Percentiles rank a stretch among this genome's conserved stretches.
These are phyloP conservation scores for Physcomitrellopsis africana DNA, from an alignment of 225 moss, liverwort and hornwort species.

Conservation along the genomic window DNA sequence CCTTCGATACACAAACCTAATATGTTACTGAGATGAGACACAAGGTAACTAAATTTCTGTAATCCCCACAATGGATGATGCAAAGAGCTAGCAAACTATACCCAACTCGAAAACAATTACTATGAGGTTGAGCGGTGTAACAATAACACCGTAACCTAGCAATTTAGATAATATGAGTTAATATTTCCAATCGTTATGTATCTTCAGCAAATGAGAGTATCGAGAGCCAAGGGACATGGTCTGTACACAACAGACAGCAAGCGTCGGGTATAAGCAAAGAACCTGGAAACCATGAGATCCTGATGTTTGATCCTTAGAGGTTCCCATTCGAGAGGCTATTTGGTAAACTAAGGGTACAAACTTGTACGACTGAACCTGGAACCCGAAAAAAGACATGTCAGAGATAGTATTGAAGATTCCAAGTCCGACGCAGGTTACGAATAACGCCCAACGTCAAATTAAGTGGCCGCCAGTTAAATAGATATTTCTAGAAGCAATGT, in stretches of 20 bases:
- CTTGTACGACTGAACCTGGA: conserved; percentile 89
- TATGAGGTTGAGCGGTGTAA: not conserved
- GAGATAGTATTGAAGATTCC: not conserved
- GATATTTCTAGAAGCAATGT: not conserved
- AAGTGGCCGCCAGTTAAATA: not conserved
- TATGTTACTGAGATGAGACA: not conserved
- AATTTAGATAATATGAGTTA: not conserved
- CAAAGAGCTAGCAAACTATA: not conserved
- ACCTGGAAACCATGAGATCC: conserved; percentile 71
- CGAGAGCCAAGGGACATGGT: not conserved
- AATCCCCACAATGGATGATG: not conserved
- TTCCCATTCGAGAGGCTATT: conserved; percentile 94
- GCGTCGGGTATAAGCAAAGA: not conserved
- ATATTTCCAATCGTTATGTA: not conserved
- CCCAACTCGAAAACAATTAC: conserved; percentile 8
- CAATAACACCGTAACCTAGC: not conserved
- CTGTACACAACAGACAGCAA: conserved; percentile 6
- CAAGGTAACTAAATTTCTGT: not conserved
- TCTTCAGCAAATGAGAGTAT: not conserved
- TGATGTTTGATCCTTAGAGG: conserved; percentile 64
- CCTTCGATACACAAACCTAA: not conserved
- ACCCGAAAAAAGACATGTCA: conserved; percentile 25
- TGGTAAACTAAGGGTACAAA: conserved; percentile 98
- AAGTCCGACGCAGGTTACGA: not conserved
- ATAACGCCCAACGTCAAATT: not conserved